These are phyloP conservation scores for Blakeslea trispora DNA, from an alignment of 371 early-diverging fungal genomes.

Conservation along the genomic window DNA sequence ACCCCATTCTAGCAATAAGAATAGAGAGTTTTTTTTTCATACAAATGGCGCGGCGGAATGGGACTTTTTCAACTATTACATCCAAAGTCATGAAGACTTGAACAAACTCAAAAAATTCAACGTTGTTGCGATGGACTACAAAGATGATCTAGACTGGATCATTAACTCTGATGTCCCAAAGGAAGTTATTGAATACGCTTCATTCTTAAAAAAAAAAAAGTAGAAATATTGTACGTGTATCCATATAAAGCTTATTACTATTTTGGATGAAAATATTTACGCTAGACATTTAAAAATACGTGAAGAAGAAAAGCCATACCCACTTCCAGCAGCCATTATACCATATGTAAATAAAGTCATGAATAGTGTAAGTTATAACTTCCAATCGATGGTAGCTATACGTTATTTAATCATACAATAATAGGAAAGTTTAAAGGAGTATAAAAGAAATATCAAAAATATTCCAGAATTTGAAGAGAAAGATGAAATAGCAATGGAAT, in stretches of 20 bases:
- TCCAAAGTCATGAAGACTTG: conserved; percentile 4
- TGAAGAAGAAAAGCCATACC: not conserved
- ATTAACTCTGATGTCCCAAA: conserved; percentile 4
- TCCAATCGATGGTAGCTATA: conserved; percentile 4
- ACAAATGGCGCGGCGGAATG: not conserved
- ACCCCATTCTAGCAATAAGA: conserved; percentile 2
- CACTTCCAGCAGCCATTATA: not conserved
- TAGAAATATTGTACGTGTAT: conserved; percentile 5
- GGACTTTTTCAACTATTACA: conserved; percentile 5
- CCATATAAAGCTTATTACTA: conserved; percentile 4
- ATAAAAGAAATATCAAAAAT: conserved; percentile 10
- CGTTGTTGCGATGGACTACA: not conserved
- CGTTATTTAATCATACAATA: conserved; percentile 2
- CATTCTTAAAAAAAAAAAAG: conserved; percentile 3
- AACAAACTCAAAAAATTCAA: conserved; percentile 13
- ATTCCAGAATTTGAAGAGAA: conserved; percentile 13
- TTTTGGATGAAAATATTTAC: conserved; percentile 4
- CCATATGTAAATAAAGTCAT: no score
- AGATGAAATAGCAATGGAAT: conserved; percentile 14
- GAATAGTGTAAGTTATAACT: conserved; percentile 2
- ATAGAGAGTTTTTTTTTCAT: not conserved
- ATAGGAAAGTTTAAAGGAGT: conserved; percentile 4
- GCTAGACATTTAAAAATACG: not conserved
- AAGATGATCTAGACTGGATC: conserved; percentile 11
- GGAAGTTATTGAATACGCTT: conserved; percentile 4